Evolutionary conservation across 768 basidiomycete genomes (phyloP).

Genomic region (Lepiota venenata): DNA sequence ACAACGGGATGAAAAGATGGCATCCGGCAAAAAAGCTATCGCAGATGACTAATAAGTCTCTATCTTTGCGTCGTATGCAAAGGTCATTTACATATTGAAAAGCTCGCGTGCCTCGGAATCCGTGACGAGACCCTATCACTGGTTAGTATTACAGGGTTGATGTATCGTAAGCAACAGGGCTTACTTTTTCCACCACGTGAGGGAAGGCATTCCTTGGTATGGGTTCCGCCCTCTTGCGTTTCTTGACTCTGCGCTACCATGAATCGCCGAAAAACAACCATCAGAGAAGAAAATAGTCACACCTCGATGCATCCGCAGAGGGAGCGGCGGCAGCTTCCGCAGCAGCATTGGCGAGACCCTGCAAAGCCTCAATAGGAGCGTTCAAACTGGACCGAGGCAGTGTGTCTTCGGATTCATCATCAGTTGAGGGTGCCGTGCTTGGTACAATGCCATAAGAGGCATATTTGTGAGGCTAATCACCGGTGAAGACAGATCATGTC

Average conservation of each 20-base stretch:
- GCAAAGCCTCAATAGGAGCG: constrained; percentile 92
- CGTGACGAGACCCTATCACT: constrained; percentile 69
- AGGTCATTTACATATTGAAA: constrained; percentile 74
- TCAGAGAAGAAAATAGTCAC: constrained; percentile 23
- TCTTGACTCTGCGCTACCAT: constrained; percentile 56
- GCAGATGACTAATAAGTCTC: constrained; percentile 34
- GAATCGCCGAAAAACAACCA: constrained; percentile 11
- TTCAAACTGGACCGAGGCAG: constrained; percentile 80
- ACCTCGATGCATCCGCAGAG: constrained; percentile 63
- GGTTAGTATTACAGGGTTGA: neutral
- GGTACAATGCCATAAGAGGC: constrained; percentile 89
- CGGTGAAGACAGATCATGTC: constrained; percentile 16
- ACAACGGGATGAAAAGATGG: constrained; percentile 94
- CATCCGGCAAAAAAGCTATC: constrained; percentile 92
- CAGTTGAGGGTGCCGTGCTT: constrained; percentile 79
- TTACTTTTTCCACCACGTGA: constrained; percentile 84
- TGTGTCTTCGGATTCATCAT: constrained; percentile 90
- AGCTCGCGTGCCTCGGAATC: constrained; percentile 87
- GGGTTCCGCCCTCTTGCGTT: constrained; percentile 81
- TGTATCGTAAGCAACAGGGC: constrained; percentile 10
- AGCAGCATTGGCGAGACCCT: constrained; percentile 92
- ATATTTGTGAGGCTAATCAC: constrained; percentile 76
- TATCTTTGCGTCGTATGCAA: constrained; percentile 19
- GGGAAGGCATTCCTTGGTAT: constrained; percentile 85
- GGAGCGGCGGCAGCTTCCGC: constrained; percentile 88